Conservation (phyloP, 441 rosid genomes). For the Adansonia gregorii region DNA sequence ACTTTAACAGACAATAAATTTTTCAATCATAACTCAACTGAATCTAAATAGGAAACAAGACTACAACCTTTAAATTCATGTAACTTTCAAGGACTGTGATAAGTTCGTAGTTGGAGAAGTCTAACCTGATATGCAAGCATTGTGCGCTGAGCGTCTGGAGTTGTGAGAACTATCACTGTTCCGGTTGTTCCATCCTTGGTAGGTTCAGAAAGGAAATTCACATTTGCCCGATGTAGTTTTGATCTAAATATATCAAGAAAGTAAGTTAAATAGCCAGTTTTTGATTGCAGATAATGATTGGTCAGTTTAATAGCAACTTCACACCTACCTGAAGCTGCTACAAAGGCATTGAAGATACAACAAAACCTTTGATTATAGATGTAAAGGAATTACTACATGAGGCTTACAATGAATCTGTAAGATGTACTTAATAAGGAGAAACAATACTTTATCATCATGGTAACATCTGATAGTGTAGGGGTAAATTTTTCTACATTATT, state of each 20-base stretch:
- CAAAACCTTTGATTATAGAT: not conserved
- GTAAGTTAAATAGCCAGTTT: not conserved
- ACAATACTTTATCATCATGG: not conserved
- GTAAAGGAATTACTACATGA: not conserved
- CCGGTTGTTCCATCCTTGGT: constrained; percentile 94
- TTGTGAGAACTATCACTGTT: constrained; percentile 94
- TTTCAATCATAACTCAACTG: constrained; percentile 8
- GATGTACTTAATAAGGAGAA: not conserved
- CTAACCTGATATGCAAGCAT: constrained; percentile 96
- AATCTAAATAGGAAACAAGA: constrained; percentile 1
- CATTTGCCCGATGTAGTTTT: constrained; percentile 79
- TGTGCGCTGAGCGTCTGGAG: constrained; percentile 94
- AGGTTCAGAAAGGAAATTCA: constrained; percentile 79
- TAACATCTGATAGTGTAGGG: not conserved
- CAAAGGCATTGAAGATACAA: not conserved
- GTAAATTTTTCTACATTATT: not conserved
- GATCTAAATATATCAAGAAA: constrained; percentile 48
- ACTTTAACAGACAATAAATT: not conserved
- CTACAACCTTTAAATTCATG: constrained; percentile 11
- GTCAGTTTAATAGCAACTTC: not conserved
- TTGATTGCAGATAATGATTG: not conserved
- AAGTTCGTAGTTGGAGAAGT: constrained; percentile 9
- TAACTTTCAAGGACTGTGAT: not conserved
- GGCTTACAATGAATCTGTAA: not conserved
- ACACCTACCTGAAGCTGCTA: not conserved